Evolutionary conservation across 2,329 filamentous ascomycete genomes (phyloP), one percentile per base, ranked within the genome.

Genomic region (Cladorrhinum sp.): DNA sequence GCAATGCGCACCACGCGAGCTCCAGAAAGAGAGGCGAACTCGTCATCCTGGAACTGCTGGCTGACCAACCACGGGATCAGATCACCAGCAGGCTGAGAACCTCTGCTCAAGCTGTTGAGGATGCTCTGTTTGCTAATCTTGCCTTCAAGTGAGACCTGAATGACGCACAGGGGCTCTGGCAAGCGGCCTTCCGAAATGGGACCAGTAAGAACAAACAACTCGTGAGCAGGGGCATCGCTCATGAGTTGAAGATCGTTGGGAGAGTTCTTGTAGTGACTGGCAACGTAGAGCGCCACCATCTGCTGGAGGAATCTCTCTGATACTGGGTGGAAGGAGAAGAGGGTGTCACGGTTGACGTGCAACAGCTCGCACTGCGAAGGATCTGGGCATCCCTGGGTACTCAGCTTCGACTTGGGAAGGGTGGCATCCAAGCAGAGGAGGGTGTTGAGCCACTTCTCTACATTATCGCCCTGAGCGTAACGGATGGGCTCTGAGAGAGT

Each of bases 241-340:
- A 99, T 96, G 60, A 99, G 84, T 74, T 98, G 95, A n/a, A 99
- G 82, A 70, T 99, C 95, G 69, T 99, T 96, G 0, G 95, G 95
- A 0, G 93, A 92, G 76, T 99, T 99, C 76, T 98, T 98, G 81
- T 99, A 97, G 75, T 70, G 69, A 58, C 92, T 96, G 25, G 95
- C 92, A 25, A 99, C 96, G 69, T 98, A 99, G 1, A 99, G 84
- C 0, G 93, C 92, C 76, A 99, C 93, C 92, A 99, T 97, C 69
- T 96, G 92, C 73, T 99, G 95, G 58, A 99, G 78, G 77, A 99
- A 98, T 71, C 93, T 95, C 74, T 99, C 95, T 2, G 95, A 96
- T 20, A 98, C 92, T 2, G 93, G 92, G 70, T 99, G 95, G 80
- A 96, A 99, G 12, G 93, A 98, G 78, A 99, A 99, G 13, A 99